Evolutionary conservation across 768 basidiomycete species (phyloP), one percentile per base, ranked within the genome.

Genomic region (Russula olivacea): DNA sequence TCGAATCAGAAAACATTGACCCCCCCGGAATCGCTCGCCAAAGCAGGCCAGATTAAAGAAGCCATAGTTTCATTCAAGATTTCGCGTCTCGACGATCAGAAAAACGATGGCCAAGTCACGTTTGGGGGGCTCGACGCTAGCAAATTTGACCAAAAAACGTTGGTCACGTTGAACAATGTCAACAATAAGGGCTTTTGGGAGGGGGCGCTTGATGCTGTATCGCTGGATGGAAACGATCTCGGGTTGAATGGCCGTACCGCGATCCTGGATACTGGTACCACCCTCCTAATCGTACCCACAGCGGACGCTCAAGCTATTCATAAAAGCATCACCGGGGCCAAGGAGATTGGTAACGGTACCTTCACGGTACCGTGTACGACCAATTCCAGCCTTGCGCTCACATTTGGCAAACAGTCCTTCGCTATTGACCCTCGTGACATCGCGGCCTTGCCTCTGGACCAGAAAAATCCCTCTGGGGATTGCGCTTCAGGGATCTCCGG

Each of bases 51-150:
- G 57, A 84, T 93, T 60, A 65, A 75, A 32, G 77, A 80, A 8
- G 80, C 89, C 2, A 87, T 93, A 70, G 81, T 84, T 11, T 89
- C 89, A 10, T 92, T 82, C 81, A 92, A 89, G 76, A 84, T 95
- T 60, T 79, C 89, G 2, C 88, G 92, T 61, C 75, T 87, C 38
- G 78, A 81, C 10, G 90, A 93, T 70, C 75, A 80, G 68, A 73
- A 76, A 71, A 87, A 87, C 67, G 87, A 91, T 67, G 91, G 91
- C 55, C 81, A 91, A 74, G 80, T 93, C 62, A 91, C 91, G 9
- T 89, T 94, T 66, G 92, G 91, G 38, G 87, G 81, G 14, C 79
- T 91, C 38, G 89, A 93, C 73, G 14, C 75, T 10, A 76, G 81
- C 65, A 91, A 92, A 74, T 89, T 91, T 71, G 80, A 85, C 67